A percentile compares a stretch with the other conserved stretches of the same genome.
These are phyloP conservation scores for Urostyla sp. DNA, from an alignment of 73 alveolate species.

Conservation along the genomic window DNA sequence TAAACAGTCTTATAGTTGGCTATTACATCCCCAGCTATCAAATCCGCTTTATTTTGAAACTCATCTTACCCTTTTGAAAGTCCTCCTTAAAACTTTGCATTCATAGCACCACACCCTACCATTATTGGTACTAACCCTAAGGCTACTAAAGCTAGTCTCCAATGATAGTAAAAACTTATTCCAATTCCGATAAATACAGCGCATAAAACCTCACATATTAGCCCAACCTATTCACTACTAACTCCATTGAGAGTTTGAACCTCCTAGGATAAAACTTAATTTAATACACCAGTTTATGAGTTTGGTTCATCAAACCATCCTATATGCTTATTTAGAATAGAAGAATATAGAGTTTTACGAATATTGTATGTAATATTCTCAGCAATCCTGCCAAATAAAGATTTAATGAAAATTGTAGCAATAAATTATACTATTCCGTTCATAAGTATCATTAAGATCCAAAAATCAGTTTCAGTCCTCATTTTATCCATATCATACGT, in stretches of 20 bases:
- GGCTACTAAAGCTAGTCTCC: constrained; percentile 69
- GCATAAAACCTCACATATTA: constrained; percentile 12
- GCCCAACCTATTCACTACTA: constrained; percentile 44
- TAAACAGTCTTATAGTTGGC: constrained; percentile 85
- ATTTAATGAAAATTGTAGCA: constrained; percentile 41
- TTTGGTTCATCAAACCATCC: constrained; percentile 88
- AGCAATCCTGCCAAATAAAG: constrained; percentile 78
- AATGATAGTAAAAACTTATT: constrained; percentile 42
- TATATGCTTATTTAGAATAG: constrained; percentile 80
- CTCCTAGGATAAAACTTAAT: constrained; percentile 79
- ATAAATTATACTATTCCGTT: constrained; percentile 5
- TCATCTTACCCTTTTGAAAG: constrained; percentile 19
- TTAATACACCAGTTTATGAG: constrained; percentile 87
- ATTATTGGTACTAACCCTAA: constrained; percentile 55
- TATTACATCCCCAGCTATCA: constrained; percentile 83
- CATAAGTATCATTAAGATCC: background rate
- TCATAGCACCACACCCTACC: constrained; percentile 44
- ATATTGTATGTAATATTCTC: constrained; percentile 77
- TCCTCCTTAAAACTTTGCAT: constrained; percentile 39
- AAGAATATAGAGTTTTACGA: constrained; percentile 75
- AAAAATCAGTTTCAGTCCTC: background rate
- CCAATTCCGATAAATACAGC: constrained; percentile 53
- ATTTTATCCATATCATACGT: background rate
- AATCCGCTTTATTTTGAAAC: constrained; percentile 84
- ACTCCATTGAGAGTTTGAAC: constrained; percentile 66